Conservation (phyloP, 768 basidiomycete genomes). For the Lentinula edodes region DNA sequence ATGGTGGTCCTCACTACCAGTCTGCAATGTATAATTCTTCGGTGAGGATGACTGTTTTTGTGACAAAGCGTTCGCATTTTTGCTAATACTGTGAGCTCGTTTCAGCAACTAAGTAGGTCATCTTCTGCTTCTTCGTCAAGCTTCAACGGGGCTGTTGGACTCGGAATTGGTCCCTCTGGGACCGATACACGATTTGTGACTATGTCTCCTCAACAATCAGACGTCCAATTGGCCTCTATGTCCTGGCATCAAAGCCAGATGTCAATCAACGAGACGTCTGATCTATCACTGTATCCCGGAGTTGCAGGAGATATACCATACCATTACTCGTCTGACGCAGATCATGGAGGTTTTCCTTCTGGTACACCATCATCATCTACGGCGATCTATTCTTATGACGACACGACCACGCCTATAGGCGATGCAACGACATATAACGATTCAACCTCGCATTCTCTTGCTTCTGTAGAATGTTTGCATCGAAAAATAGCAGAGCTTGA, state of each 20-base stretch:
- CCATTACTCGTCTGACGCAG: not conserved
- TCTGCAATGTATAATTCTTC: slow-evolving; percentile 8
- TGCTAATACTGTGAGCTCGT: not conserved
- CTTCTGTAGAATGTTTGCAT: slow-evolving; percentile 28
- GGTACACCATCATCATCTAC: not conserved
- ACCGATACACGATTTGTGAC: not conserved
- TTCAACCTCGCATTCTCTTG: not conserved
- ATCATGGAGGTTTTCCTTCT: slow-evolving; percentile 1
- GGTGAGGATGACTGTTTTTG: not conserved
- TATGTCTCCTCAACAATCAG: not conserved
- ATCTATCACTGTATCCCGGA: not conserved
- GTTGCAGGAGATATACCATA: not conserved
- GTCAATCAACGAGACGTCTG: not conserved
- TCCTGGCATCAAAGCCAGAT: not conserved
- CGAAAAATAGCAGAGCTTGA: slow-evolving; percentile 61
- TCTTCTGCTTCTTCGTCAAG: not conserved
- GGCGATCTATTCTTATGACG: not conserved
- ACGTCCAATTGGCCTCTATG: not conserved
- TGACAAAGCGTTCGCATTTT: not conserved
- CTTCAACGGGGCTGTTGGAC: not conserved
- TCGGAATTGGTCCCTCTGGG: not conserved
- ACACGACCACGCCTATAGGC: not conserved
- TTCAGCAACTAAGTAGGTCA: not conserved
- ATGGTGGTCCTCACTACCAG: slow-evolving; percentile 26
- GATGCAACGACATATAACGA: not conserved